phyloP scores from a whole-genome alignment of 1,139 yeast genomes.

The Yamadazyma taylorii region DNA sequence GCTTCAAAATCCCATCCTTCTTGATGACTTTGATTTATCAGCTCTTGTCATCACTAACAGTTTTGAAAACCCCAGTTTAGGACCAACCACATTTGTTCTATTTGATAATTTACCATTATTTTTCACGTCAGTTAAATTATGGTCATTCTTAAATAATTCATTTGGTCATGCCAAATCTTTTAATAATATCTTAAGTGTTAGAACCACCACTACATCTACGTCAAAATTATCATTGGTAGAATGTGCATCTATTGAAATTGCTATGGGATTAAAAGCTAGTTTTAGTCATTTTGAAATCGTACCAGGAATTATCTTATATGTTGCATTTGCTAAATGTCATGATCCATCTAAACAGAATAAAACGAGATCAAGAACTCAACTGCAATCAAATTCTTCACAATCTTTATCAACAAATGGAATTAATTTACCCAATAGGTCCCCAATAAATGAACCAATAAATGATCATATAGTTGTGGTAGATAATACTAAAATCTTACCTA shows the following conservation, averaged over 20 bases:
- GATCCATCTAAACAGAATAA: slow-evolving; percentile 14
- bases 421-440: slow-evolving; percentile 1
- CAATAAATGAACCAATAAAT: slow-evolving; percentile 4
- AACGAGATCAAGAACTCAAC: background rate
- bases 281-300: slow-evolving; percentile 80
- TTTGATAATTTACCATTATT: slow-evolving; percentile 71
- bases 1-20: slow-evolving; percentile 31
- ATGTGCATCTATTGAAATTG: slow-evolving; percentile 68
- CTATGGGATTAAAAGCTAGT: slow-evolving; percentile 73
- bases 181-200: slow-evolving; percentile 42
- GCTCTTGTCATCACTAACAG: slow-evolving; percentile 51
- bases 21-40: slow-evolving; percentile 57
- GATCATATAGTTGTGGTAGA: slow-evolving; percentile 4
- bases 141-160: slow-evolving; percentile 32
- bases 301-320: slow-evolving; percentile 66
- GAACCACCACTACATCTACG: slow-evolving; percentile 47
- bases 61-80: slow-evolving; percentile 65
- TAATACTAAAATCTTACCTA: slow-evolving; percentile 19
- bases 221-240: slow-evolving; percentile 65
- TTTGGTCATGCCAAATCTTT: slow-evolving; percentile 24
- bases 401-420: background rate
- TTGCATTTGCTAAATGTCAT: slow-evolving; percentile 65
- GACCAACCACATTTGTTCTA: slow-evolving; percentile 76
- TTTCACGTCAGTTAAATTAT: slow-evolving; percentile 37
- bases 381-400: background rate